Conservation (phyloP, 345 rosid genomes). For the Ceriops decandra region DNA sequence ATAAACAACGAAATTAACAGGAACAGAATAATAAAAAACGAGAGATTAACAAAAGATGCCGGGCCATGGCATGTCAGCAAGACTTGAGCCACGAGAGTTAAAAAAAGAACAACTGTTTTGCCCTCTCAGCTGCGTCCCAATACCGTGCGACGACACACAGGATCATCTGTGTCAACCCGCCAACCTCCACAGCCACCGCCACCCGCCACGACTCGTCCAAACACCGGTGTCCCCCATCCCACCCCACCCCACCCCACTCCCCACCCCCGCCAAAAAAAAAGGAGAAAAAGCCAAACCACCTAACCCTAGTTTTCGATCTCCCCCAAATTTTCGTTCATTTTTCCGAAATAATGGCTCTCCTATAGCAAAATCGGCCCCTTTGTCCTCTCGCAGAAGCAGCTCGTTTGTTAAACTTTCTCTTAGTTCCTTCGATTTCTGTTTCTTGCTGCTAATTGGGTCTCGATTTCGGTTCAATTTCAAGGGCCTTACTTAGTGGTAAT, state of each 20-base stretch:
- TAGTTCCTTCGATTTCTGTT: background rate
- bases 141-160: conserved; percentile 10
- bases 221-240: too few species aligned
- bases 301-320: conserved; percentile 16
- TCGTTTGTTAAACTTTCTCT: background rate
- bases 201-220: background rate
- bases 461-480: background rate
- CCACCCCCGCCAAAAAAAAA: too few species aligned
- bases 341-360: background rate
- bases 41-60: too few species aligned
- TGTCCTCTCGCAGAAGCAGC: background rate
- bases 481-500: conserved; percentile 5
- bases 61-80: too few species aligned
- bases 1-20: too few species aligned
- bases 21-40: too few species aligned
- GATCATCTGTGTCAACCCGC: conserved; percentile 8
- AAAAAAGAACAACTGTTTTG: too few species aligned
- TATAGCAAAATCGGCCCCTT: background rate
- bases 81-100: too few species aligned
- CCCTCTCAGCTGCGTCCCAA: background rate
- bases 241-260: too few species aligned
- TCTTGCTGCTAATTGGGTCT: conserved; percentile 4
- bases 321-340: background rate
- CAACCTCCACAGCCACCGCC: background rate
- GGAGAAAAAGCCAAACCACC: too few species aligned